Evolutionary conservation across 2,329 filamentous ascomycete genomes (phyloP).

Genomic region (Aspergillus amoenus): DNA sequence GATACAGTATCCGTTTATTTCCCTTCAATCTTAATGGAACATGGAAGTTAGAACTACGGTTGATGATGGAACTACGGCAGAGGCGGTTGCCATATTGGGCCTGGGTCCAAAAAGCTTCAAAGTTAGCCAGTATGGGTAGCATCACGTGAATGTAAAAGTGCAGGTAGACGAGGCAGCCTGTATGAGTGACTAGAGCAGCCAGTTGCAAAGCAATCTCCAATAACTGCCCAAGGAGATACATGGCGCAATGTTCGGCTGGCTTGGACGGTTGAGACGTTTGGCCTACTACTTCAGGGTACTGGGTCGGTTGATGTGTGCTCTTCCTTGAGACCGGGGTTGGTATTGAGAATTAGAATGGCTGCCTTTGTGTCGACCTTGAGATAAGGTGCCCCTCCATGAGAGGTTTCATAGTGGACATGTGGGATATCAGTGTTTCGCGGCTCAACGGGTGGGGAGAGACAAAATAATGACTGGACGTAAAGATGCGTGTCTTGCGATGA

Average conservation of each 20-base stretch:
- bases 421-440: not conserved
- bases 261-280: not conserved
- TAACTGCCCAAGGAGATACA: not conserved
- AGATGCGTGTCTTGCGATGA: not conserved
- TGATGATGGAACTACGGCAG: not conserved
- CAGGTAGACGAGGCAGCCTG: not conserved
- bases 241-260: not conserved
- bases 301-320: not conserved
- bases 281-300: not conserved
- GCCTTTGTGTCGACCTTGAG: not conserved
- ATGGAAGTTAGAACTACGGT: no score
- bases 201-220: not conserved
- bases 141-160: not conserved
- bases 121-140: not conserved
- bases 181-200: not conserved
- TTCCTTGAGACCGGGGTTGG: not conserved
- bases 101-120: not conserved
- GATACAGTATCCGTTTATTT: no score
- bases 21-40: no score
- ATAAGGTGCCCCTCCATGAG: not conserved
- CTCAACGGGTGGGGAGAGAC: not conserved
- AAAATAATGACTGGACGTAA: not conserved
- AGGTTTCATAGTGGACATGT: not conserved
- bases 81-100: not conserved
- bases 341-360: not conserved